A percentile compares a stretch with the other conserved stretches of the same genome.
phyloP scores from a whole-genome alignment of 495 filamentous ascomycete genomes.

The Annulohypoxylon stygium region DNA sequence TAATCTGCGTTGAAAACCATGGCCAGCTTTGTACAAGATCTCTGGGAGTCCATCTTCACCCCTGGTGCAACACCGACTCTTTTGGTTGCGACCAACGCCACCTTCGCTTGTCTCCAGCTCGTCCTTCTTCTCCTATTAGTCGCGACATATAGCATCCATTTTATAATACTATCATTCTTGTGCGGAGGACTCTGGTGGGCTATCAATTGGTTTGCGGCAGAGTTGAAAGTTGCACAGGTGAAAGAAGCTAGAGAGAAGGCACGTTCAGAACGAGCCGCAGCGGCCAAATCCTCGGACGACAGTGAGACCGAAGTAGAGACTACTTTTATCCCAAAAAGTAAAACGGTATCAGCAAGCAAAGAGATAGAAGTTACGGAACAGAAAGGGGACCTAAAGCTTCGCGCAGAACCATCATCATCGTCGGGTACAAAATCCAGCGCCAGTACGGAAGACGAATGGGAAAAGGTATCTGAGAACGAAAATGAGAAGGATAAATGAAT shows the following conservation, averaged over 20 bases:
- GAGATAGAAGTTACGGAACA: conserved; percentile 57
- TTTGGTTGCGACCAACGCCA: conserved; percentile 88
- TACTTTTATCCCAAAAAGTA: conserved; percentile 44
- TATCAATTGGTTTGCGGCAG: conserved; percentile 96
- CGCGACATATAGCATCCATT: conserved; percentile 89
- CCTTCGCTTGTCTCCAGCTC: conserved; percentile 86
- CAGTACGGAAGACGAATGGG: conserved; percentile 72
- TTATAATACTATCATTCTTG: conserved; percentile 80
- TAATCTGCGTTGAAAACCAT: conserved; percentile 61
- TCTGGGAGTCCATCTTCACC: conserved; percentile 93
- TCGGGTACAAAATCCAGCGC: conserved; percentile 58
- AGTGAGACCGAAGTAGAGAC: conserved; percentile 67
- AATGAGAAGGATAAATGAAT: conserved; percentile 64
- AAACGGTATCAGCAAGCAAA: conserved; percentile 47
- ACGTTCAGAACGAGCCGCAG: conserved; percentile 54
- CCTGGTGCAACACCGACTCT: conserved; percentile 90
- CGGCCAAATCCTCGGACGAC: conserved; percentile 50
- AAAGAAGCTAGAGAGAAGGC: conserved; percentile 73
- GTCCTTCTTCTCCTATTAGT: conserved; percentile 81
- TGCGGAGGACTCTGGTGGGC: conserved; percentile 87
- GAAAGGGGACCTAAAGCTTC: conserved; percentile 58
- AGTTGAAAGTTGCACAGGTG: conserved; percentile 75
- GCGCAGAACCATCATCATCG: conserved; percentile 45
- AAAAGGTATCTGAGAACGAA: conserved; percentile 69
- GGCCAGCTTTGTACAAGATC: conserved; percentile 82